Percentiles rank a stretch among this genome's conserved stretches.
Evolutionary conservation across 1,139 yeast genomes (phyloP).

Genomic region (Chernovozyma aurita): DNA sequence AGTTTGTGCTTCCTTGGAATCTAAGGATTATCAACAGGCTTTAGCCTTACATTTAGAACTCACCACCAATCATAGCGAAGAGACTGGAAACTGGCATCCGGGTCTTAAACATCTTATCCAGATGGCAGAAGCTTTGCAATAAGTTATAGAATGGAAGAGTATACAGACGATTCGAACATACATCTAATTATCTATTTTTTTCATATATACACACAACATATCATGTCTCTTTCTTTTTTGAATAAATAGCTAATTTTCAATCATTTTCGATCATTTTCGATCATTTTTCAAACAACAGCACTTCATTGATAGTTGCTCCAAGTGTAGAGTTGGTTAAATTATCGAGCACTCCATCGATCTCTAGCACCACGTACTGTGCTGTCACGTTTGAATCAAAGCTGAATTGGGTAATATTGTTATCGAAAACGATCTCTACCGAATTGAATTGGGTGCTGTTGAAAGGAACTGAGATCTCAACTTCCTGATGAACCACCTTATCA

Average conservation of each 20-base stretch:
- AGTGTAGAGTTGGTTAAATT: conserved; percentile 22
- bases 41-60: conserved; percentile 52
- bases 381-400: conserved; percentile 21
- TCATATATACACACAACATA: too few relatives aligned
- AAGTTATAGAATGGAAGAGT: neutral
- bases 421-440: conserved; percentile 36
- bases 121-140: conserved; percentile 54
- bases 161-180: neutral
- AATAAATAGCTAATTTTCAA: conserved; percentile 1
- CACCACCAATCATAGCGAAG: conserved; percentile 63
- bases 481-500: conserved; percentile 25
- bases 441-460: conserved; percentile 27
- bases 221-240: neutral
- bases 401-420: conserved; percentile 45
- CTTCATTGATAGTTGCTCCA: conserved; percentile 59
- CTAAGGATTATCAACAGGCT: conserved; percentile 59
- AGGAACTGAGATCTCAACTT: conserved; percentile 42
- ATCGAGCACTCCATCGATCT: conserved; percentile 46
- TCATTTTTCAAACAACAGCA: conserved; percentile 29
- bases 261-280: neutral
- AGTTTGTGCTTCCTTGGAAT: conserved; percentile 48
- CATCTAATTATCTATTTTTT: too few relatives aligned
- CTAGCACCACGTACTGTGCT: conserved; percentile 44
- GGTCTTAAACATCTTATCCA: conserved; percentile 88
- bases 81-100: conserved; percentile 88